These are phyloP conservation scores for Isabelozyma gotoi DNA, from an alignment of 805 yeast genomes.

Conservation along the genomic window DNA sequence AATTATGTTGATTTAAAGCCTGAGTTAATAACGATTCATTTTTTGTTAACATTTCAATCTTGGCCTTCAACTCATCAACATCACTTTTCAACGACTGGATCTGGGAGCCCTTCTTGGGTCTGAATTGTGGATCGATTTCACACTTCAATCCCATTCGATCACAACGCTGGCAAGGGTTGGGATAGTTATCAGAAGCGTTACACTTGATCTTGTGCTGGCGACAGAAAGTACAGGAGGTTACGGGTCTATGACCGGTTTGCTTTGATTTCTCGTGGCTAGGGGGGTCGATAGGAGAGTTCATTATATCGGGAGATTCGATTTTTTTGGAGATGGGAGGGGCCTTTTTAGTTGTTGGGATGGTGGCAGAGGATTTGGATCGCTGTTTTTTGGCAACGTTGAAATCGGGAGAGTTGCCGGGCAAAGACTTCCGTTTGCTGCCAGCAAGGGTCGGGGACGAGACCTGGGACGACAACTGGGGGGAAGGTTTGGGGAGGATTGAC, in stretches of 20 bases:
- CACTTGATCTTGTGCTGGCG: constrained; percentile 93
- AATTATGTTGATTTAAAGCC: constrained; percentile 50
- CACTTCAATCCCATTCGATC: constrained; percentile 76
- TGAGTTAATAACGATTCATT: constrained; percentile 69
- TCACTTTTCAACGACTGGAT: constrained; percentile 81
- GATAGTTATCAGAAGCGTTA: constrained; percentile 82
- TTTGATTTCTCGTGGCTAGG: constrained; percentile 13
- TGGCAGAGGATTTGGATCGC: constrained; percentile 7
- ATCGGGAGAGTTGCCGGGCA: constrained; percentile 6
- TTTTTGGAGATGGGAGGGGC: not conserved
- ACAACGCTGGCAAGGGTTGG: constrained; percentile 81
- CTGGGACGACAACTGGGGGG: constrained; percentile 11
- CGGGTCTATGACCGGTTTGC: constrained; percentile 68
- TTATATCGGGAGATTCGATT: not conserved
- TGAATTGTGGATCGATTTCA: constrained; percentile 86
- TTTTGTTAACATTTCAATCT: constrained; percentile 61
- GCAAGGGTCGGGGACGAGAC: constrained; percentile 6
- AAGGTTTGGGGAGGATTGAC: constrained; percentile 43
- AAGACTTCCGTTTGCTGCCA: constrained; percentile 15
- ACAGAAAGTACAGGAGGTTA: constrained; percentile 91
- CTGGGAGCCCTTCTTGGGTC: constrained; percentile 91
- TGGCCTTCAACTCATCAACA: constrained; percentile 73
- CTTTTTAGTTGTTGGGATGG: constrained; percentile 2
- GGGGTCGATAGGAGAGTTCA: not conserved
- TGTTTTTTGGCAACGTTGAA: constrained; percentile 7